Conservation (phyloP, 228 moss, liverwort and hornwort genomes). For the Sphagnum magellanicum region DNA sequence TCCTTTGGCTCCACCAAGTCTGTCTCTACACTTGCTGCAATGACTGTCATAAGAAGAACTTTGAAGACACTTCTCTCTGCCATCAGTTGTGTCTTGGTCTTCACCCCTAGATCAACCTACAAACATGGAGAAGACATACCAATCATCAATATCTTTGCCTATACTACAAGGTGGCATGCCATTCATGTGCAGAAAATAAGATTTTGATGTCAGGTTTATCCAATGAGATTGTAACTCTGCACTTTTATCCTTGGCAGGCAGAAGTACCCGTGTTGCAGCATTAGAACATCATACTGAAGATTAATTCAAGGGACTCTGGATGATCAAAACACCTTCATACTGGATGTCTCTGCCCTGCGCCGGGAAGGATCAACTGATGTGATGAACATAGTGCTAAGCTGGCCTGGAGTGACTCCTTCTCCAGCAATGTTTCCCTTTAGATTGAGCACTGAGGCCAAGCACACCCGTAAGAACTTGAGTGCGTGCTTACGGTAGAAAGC, state of each 20-base stretch:
- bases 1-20: constrained; percentile 95
- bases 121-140: background rate
- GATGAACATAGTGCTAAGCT: constrained; percentile 96
- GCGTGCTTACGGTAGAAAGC: constrained; percentile 93
- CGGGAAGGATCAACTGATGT: constrained; percentile 97
- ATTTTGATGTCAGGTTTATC: too few species aligned
- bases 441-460: constrained; percentile 94
- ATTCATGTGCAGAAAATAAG: too few species aligned
- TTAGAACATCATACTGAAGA: too few species aligned
- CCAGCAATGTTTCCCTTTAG: constrained; percentile 89
- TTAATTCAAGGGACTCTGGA: too few species aligned
- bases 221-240: too few species aligned
- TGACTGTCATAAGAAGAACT: constrained; percentile 93
- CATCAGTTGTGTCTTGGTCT: constrained; percentile 99
- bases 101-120: constrained; percentile 96
- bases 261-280: too few species aligned
- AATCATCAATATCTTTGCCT: too few species aligned
- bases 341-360: constrained; percentile 92
- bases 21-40: constrained; percentile 94
- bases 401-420: constrained; percentile 97
- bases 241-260: too few species aligned
- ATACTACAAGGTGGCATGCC: too few species aligned
- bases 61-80: constrained; percentile 97
- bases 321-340: constrained; percentile 66
- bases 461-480: constrained; percentile 91